Base-by-base conservation (phyloP, 2,329 filamentous ascomycete species). In the Grosmannia penicillata region DNA sequence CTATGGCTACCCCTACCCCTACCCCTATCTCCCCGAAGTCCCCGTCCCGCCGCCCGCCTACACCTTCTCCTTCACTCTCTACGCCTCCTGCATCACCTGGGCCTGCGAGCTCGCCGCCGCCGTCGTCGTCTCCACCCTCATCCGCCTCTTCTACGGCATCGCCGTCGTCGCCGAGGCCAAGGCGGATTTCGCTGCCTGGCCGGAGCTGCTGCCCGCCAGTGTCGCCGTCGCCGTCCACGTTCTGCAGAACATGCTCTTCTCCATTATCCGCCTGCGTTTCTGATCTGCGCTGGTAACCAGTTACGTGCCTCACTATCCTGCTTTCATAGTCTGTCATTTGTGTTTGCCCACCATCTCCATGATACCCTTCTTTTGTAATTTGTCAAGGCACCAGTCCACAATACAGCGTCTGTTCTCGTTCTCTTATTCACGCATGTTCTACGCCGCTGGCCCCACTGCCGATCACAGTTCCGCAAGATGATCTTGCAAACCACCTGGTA, bases 211-310 rank as follows among this genome's bases (percentile, higher is more conserved):
- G 49, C 76, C 76, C 15, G 78, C 76, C 4, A 72, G 71, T 39
- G 70, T 77, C 17, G 72, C 71, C 18, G 75, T 79, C 18, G 74
- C 73, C 60, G 58, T 80, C 52, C 76, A 81, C 49, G 76, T 80
- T 36, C 51, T 80, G 55, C 76, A 81, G 57, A 81, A 80, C 53
- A 81, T 81, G 76, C 56, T 81, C 40, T 80, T 81, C 57, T 75
- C 72, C 33, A 80, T 81, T 49, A 70, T 79, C 26, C 66, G 75
- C 45, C 56, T 81, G 50, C 67, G 72, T 45, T 80, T 81, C 48
- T 61, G 55, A 30, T 13, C 26, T 27, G 13, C 6, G 15, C 8
- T 31, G 26, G 17, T 56, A 45, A 53, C 35, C 45, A 46, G 17
- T 49, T 15, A 8, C 28, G n/a, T n/a, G n/a, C n/a, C n/a, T n/a